Percentiles rank a stretch among this genome's conserved stretches.
Conservation (phyloP, 2,329 filamentous ascomycete genomes). For the Epichloe festucae region DNA sequence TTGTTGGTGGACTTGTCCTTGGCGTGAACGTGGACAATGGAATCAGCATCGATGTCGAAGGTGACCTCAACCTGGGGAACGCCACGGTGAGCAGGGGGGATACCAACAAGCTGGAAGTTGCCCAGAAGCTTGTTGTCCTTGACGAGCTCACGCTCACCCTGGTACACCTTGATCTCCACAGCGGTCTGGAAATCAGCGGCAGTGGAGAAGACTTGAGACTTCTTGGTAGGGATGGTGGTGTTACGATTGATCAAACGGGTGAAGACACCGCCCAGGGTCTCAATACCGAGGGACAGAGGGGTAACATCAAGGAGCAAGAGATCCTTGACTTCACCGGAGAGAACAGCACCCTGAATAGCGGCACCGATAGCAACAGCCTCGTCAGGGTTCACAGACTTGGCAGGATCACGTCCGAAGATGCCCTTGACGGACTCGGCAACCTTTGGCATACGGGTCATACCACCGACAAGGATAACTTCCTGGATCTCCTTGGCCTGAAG, state of each 20-base stretch:
- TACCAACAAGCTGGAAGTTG: conserved; percentile 98
- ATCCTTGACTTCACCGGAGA: conserved; percentile 93
- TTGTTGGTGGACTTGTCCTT: conserved; percentile 99
- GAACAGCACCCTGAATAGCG: conserved; percentile 91
- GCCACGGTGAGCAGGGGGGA: conserved; percentile 94
- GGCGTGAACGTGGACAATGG: conserved; percentile 93
- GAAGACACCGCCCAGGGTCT: conserved; percentile 96
- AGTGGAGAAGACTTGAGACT: conserved; percentile 96
- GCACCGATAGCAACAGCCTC: conserved; percentile 97
- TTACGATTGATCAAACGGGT: conserved; percentile 97
- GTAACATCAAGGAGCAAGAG: conserved; percentile 92
- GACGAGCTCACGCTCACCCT: conserved; percentile 98
- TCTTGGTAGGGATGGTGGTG: conserved; percentile 98
- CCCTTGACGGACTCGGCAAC: conserved; percentile 89
- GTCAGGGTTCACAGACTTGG: conserved; percentile 97
- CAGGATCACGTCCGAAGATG: conserved; percentile 91
- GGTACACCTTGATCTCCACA: conserved; percentile 99
- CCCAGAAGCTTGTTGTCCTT: conserved; percentile 97
- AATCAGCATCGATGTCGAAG: conserved; percentile 97
- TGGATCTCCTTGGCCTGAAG: conserved; percentile 88
- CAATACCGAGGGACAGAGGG: conserved; percentile 91
- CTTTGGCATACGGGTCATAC: conserved; percentile 99
- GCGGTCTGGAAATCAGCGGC: conserved; percentile 97
- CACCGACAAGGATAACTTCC: conserved; percentile 95
- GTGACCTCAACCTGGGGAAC: conserved; percentile 96